These are phyloP conservation scores for Fusarium equiseti DNA, from an alignment of 2,329 filamentous ascomycete genomes.

Conservation along the genomic window DNA sequence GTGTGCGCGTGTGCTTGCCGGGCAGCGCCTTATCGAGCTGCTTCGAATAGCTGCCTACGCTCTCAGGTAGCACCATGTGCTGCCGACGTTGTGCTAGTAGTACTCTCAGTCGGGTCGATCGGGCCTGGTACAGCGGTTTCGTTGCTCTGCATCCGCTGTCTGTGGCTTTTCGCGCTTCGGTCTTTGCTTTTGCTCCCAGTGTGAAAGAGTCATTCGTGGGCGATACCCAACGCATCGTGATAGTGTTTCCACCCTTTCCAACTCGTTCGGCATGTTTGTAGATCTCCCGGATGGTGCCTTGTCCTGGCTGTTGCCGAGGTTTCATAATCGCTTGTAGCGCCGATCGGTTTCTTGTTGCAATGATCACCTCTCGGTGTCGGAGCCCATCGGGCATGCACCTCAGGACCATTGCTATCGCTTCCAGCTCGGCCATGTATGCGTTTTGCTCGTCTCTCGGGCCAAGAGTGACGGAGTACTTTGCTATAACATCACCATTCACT, in stretches of 20 bases:
- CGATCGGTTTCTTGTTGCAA: slow-evolving; percentile 26
- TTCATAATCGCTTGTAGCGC: slow-evolving; percentile 19
- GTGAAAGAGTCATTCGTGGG: not conserved
- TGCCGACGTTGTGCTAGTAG: not conserved
- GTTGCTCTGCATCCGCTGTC: not conserved
- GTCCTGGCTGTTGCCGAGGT: slow-evolving; percentile 29
- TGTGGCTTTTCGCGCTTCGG: slow-evolving; percentile 2
- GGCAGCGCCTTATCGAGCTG: slow-evolving; percentile 2
- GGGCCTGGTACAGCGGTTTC: slow-evolving; percentile 1
- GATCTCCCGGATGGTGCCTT: slow-evolving; percentile 23
- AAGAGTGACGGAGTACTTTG: too few relatives aligned
- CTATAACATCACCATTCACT: too few relatives aligned
- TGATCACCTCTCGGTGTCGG: slow-evolving; percentile 6
- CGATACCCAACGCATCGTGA: slow-evolving; percentile 16
- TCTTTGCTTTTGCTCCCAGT: not conserved
- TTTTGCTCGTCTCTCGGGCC: too few relatives aligned
- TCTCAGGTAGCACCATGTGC: slow-evolving; percentile 1
- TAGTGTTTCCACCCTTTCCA: not conserved
- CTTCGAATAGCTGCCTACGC: slow-evolving; percentile 17
- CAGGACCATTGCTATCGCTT: slow-evolving; percentile 17
- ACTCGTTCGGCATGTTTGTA: slow-evolving; percentile 4
- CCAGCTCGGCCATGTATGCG: not conserved
- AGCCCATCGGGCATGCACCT: slow-evolving; percentile 20
- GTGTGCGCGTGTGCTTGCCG: not conserved
- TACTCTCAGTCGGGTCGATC: not conserved